Percentiles rank a stretch among this genome's conserved stretches.
Conservation (phyloP, 805 yeast species). For the Kuraishia cidri region DNA sequence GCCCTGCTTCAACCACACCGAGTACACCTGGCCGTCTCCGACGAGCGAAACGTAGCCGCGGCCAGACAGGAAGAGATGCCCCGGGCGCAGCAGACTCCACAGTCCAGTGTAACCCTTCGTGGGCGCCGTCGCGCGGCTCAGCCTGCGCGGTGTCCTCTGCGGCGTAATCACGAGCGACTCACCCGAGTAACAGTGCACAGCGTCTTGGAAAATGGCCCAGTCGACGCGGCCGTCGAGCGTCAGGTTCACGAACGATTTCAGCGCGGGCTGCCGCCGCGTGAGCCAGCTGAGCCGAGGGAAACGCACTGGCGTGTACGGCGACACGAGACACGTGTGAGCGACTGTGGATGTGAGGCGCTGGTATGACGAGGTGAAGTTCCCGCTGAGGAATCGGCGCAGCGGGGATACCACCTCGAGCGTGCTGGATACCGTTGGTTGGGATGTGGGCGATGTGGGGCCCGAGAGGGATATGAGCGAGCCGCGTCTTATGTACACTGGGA, state of each 20-base stretch:
- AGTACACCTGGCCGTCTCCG: constrained; percentile 47
- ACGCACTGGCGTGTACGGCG: constrained; percentile 23
- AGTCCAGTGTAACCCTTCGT: constrained; percentile 29
- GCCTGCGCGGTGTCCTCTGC: constrained; percentile 26
- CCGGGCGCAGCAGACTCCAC: constrained; percentile 21
- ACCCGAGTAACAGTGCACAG: constrained; percentile 46
- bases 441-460: constrained; percentile 4
- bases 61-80: constrained; percentile 42
- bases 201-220: constrained; percentile 46
- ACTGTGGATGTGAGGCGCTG: constrained; percentile 39
- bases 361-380: constrained; percentile 34
- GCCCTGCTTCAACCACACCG: constrained; percentile 28
- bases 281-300: constrained; percentile 6
- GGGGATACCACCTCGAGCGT: constrained; percentile 24
- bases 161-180: constrained; percentile 33
- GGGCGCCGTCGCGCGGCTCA: constrained; percentile 8
- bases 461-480: constrained; percentile 43
- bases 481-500: constrained; percentile 39
- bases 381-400: constrained; percentile 31
- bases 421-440: constrained; percentile 14
- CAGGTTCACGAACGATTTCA: constrained; percentile 33
- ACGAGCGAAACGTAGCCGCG: constrained; percentile 47
- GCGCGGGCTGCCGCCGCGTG: constrained; percentile 6
- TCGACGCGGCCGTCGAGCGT: constrained; percentile 50
- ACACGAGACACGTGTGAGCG: constrained; percentile 33